These are phyloP conservation scores for Aspergillus sp. DNA, from an alignment of 2,329 filamentous ascomycete species.

Conservation along the genomic window DNA sequence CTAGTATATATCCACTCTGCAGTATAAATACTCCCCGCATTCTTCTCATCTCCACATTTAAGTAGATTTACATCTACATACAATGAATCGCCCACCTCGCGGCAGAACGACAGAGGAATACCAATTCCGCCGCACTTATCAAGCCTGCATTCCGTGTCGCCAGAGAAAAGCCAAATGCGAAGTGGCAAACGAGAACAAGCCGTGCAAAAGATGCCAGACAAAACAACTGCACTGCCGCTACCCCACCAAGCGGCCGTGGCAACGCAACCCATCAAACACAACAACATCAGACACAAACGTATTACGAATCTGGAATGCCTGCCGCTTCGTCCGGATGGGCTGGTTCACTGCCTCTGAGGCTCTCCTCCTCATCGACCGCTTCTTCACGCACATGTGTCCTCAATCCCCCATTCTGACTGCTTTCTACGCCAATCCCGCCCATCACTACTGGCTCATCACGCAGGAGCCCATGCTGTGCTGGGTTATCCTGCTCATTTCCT, in stretches of 20 bases:
- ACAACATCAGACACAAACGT: conserved; percentile 21
- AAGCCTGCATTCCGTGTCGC: conserved; percentile 44
- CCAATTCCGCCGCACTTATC: conserved; percentile 44
- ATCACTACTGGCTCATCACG: conserved; percentile 44
- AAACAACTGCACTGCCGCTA: conserved; percentile 41
- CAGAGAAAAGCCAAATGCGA: conserved; percentile 44
- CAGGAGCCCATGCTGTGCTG: conserved; percentile 49
- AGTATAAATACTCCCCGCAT: neutral
- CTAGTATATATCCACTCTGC: neutral
- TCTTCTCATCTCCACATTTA: neutral
- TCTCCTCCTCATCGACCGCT: conserved; percentile 45
- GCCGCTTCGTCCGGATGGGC: conserved; percentile 49
- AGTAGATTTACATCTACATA: neutral
- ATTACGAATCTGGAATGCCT: conserved; percentile 43
- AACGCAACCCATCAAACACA: conserved; percentile 4
- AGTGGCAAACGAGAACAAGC: conserved; percentile 25
- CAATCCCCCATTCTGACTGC: conserved; percentile 46
- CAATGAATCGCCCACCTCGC: conserved; percentile 5
- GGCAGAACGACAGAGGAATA: conserved; percentile 13
- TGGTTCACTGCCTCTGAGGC: conserved; percentile 52
- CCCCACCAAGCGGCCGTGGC: conserved; percentile 19
- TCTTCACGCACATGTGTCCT: conserved; percentile 45
- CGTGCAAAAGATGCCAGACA: conserved; percentile 38
- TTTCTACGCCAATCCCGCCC: conserved; percentile 43
- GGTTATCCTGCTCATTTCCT: conserved; percentile 50